Base-by-base conservation (phyloP, 176 grass and related monocot species). In the Saccharum spontaneum region DNA sequence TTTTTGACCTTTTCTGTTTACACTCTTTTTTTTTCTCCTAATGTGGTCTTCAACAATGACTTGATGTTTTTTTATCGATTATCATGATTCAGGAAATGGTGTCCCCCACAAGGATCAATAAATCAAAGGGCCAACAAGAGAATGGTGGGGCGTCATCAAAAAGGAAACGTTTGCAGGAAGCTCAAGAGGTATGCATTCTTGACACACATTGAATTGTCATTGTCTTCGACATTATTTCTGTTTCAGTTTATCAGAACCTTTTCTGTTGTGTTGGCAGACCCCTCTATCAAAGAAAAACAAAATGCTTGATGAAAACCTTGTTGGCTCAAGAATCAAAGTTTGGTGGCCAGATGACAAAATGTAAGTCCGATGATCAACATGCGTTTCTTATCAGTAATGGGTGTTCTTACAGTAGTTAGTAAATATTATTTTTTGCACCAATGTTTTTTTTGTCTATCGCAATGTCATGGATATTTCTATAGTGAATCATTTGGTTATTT, bases 281-380 rank as follows among this genome's bases (percentile, higher is more conserved):
- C 72, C 87, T 75, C 60, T 23, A 46, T 80, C 80, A 69, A 89
- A 83, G 84, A 92, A 84, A 60, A 72, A 55, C n/a, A 94, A 73
- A 78, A 73, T 78, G 34, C 67, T 83, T 61, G 86, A 92, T 75
- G 75, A 75, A 68, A 90, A 67, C 49, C 84, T 98, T 76, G 41
- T 98, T 71, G 93, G 89, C 13, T 76, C 85, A 74, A 98, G 83
- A 82, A 82, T 98, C 64, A 89, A 90, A 94, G 93, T 98, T 40
- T 98, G 96, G 96, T 98, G 93, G 96, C 91, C 96, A 2, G 81
- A 89, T 52, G 96, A 98, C 30, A 73, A 95, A 82, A 82, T 55
- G 96, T 98, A 88, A 95, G 91, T 67, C 44, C 28, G 33, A 36
- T 65, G 16, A 66, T 26, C 18, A 43, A 79, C 3, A 60, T 38